Percentiles rank a stretch among this genome's conserved stretches.
Evolutionary conservation across 78 protist genomes (phyloP).

Genomic region (Dictyostelium discoideum): DNA sequence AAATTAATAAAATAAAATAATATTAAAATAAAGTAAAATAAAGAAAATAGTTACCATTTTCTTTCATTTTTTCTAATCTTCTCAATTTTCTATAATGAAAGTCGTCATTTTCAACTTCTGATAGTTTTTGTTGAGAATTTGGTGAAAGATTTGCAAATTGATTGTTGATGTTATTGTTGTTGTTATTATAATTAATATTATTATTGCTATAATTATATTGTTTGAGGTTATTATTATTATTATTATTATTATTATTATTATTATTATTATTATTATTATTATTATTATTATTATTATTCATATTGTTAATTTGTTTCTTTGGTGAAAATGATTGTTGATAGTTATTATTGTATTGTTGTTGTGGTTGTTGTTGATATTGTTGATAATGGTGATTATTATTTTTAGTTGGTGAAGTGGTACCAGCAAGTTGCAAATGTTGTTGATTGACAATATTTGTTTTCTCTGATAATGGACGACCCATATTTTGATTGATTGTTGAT

Average conservation of each 20-base stretch:
- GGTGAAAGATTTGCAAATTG: conserved; percentile 45
- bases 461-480: conserved; percentile 7
- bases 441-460: conserved; percentile 37
- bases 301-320: background rate
- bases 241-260: too few species aligned
- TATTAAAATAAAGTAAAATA: background rate
- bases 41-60: conserved; percentile 33
- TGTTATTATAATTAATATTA: background rate
- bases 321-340: background rate
- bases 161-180: conserved; percentile 9
- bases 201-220: too few species aligned
- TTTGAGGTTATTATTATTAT: background rate
- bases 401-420: conserved; percentile 16
- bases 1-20: background rate
- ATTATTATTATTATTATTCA: background rate
- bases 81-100: conserved; percentile 72
- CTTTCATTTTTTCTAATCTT: conserved; percentile 74
- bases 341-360: background rate
- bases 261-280: background rate
- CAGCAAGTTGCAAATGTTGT: background rate
- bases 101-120: conserved; percentile 51
- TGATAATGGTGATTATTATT: background rate
- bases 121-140: conserved; percentile 69
- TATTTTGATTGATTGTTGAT: background rate
- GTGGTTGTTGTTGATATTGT: background rate